These are phyloP conservation scores for Lipomyces yamadae DNA, from an alignment of 805 yeast species.

Conservation along the genomic window DNA sequence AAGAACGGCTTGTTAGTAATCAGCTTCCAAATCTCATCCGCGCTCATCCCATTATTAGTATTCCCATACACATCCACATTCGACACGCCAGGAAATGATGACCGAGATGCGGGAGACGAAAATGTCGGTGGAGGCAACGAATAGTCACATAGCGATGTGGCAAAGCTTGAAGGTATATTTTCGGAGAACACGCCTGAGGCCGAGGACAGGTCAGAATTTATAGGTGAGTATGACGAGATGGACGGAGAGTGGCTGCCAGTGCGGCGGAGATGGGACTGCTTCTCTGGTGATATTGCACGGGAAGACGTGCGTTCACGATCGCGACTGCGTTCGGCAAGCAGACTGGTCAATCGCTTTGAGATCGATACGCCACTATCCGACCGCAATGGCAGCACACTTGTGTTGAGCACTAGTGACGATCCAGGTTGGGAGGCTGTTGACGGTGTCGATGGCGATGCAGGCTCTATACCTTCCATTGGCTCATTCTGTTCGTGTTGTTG, in stretches of 20 bases:
- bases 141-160: conserved; percentile 20
- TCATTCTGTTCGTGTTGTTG: conserved; percentile 13
- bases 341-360: conserved; percentile 8
- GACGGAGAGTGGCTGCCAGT: not conserved
- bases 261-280: conserved; percentile 1
- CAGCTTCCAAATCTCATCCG: conserved; percentile 34
- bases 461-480: conserved; percentile 18
- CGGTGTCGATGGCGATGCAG: not conserved
- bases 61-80: not conserved
- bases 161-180: conserved; percentile 29
- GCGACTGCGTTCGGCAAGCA: conserved; percentile 15
- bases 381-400: conserved; percentile 10
- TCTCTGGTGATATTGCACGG: conserved; percentile 8
- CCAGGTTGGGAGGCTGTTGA: not conserved
- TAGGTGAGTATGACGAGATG: not conserved
- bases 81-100: not conserved
- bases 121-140: not conserved
- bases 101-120: not conserved
- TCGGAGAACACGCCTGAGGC: conserved; percentile 30
- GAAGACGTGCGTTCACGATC: conserved; percentile 4
- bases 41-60: conserved; percentile 12
- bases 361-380: not conserved
- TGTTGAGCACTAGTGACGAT: not conserved
- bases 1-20: conserved; percentile 50
- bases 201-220: not conserved